Base-by-base conservation (phyloP, 768 basidiomycete genomes). In the Pisolithus tinctorius region DNA sequence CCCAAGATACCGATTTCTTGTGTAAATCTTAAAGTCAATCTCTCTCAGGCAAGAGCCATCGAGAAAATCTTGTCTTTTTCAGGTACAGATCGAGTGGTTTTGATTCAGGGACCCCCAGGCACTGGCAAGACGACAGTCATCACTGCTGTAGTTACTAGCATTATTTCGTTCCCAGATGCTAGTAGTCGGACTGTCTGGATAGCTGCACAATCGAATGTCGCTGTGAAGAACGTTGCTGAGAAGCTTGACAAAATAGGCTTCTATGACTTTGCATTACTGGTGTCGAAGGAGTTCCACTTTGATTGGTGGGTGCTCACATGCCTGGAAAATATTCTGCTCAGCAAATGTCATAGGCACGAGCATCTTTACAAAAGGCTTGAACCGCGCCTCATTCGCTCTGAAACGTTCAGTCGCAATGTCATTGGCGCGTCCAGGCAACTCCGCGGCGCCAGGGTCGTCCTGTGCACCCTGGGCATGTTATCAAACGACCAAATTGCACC, bases 181-280 rank as follows among this genome's bases (percentile, higher is more conserved):
- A 1, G 78, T 20, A 20, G 20, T 20, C 20, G 20, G 20, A 20
- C 20, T 20, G 20, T 20, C 20, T 20, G 20, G 20, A 20, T 20
- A 20, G 20, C 20, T 20, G 20, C 20, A 20, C 20, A 20, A 20
- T 20, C 20, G 20, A 20, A 78, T 40, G 73, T 78, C 34, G 77
- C 73, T 0, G 76, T 78, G 16, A 78, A 79, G 56, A 78, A 78
- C 50, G 75, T 78, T 17, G 75, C 75, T 0, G 73, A 76, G 54
- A 78, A 72, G 42, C 63, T 78, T 9, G 53, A 63, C 29, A 60
- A 64, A 7, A 55, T 58, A 17, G 58, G 44, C 0, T 69, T 75
- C 53, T 4, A 31, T 6, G 50, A 62, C 6, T 78, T 75, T 55
- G 71, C 54, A 45, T 47, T 78, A 1, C 50, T 79, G 16, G 73